phyloP scores from a whole-genome alignment of 176 grass and related monocot species.

The Stipa capillata region DNA sequence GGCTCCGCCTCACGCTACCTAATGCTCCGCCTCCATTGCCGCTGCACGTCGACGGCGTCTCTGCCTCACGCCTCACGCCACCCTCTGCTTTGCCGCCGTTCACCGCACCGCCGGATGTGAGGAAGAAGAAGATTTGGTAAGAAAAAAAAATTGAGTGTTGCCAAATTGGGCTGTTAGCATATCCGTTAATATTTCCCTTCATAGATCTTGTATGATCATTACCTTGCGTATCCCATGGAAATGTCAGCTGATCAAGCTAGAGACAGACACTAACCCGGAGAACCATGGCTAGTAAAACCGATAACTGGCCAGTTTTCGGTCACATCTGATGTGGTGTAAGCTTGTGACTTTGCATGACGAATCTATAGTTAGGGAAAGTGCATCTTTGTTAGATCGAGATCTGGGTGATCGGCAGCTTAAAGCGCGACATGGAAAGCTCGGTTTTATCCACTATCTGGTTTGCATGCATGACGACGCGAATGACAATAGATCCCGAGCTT shows the following conservation, averaged over 20 bases:
- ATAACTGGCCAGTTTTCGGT: background rate
- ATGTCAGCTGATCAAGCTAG: background rate
- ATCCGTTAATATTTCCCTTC: too few relatives aligned
- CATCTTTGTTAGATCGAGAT: conserved; percentile 12
- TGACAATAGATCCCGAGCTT: too few relatives aligned
- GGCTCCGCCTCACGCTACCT: too few relatives aligned
- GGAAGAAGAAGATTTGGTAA: too few relatives aligned
- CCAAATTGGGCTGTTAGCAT: too few relatives aligned
- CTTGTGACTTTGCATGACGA: background rate
- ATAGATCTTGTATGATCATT: background rate
- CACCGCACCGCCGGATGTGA: too few relatives aligned
- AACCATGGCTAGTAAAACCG: background rate
- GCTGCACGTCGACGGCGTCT: too few relatives aligned
- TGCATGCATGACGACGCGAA: background rate
- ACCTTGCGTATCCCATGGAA: background rate
- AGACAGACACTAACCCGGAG: background rate
- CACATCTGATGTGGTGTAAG: too few relatives aligned
- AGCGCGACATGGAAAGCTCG: background rate
- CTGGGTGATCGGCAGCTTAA: background rate
- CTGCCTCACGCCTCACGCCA: too few relatives aligned
- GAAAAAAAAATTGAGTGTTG: too few relatives aligned
- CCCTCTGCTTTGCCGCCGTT: too few relatives aligned
- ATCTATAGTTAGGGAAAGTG: background rate
- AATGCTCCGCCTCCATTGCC: too few relatives aligned
- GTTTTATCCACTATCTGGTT: background rate